Evolutionary conservation across 257 asterid genomes (phyloP), one percentile per base, ranked within the genome.

Genomic region (Plantago ovata): DNA sequence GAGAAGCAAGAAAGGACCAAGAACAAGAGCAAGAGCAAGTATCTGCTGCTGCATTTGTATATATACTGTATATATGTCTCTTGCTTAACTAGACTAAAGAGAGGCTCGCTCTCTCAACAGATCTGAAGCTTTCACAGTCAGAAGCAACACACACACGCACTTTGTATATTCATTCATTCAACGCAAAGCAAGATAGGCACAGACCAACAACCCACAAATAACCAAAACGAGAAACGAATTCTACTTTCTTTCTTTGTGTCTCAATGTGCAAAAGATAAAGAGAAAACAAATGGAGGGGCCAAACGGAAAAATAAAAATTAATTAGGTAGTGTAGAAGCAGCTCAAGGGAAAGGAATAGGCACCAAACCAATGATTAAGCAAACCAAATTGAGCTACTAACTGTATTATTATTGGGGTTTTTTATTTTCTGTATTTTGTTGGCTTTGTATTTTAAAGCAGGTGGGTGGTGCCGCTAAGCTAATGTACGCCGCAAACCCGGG

Each of bases 281-380:
- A 24, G 22, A n/a, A 28, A 20, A 20, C 40, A 45, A 49, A 69
- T 38, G 79, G n/a, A n/a, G n/a, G n/a, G 68, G 32, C 54, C 75
- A 51, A 18, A 50, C 19, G 8, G 32, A 52, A 32, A 45, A 53
- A 74, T n/a, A n/a, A n/a, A n/a, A n/a, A n/a, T n/a, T n/a, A n/a
- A n/a, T 68, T 71, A 72, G 78, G 77, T 70, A 67, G 53, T 53
- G 67, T 43, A 24, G 65, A 59, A 55, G 50, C 21, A 20, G 54
- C 43, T 36, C 41, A 61, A 53, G 38, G 38, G 18, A 68, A 50
- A 49, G 61, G 62, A 64, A 56, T 46, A 54, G 63, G 66, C 71
- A 65, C 75, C 75, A 70, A 70, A 62, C 62, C 56, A 76, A 67
- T 72, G 38, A 75, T 72, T 67, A 53, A 39, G 69, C 67, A 62